Evolutionary conservation across 2,329 filamentous ascomycete species (phyloP).

Genomic region (Ophiognomonia clavigignenti-juglandacearum): DNA sequence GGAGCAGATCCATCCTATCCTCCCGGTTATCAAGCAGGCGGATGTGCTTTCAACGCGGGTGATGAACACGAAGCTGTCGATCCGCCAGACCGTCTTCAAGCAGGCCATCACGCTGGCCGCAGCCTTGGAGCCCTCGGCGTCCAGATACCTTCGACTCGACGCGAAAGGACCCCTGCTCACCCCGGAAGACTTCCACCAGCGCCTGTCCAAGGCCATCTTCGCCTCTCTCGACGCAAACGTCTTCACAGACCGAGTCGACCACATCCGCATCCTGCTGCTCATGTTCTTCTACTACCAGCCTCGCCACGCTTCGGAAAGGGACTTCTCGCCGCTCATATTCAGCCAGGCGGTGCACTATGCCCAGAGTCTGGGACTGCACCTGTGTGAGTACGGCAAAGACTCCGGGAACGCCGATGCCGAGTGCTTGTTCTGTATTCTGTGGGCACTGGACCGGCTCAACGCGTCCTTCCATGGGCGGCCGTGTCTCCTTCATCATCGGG

Average conservation of each 20-base stretch:
- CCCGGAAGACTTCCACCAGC: conserved; percentile 43
- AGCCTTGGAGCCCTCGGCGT: conserved; percentile 42
- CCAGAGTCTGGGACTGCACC: conserved; percentile 52
- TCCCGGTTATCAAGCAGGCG: conserved; percentile 43
- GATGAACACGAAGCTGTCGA: conserved; percentile 25
- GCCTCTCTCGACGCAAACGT: conserved; percentile 48
- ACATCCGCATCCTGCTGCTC: conserved; percentile 49
- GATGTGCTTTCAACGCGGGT: conserved; percentile 25
- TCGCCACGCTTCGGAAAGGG: conserved; percentile 46
- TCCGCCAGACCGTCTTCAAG: conserved; percentile 34
- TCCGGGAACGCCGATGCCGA: conserved; percentile 33
- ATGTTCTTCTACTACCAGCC: conserved; percentile 58
- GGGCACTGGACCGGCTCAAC: conserved; percentile 57
- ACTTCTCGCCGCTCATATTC: conserved; percentile 48
- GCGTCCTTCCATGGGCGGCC: conserved; percentile 57
- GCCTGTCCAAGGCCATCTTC: conserved; percentile 43
- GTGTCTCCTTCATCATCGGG: conserved; percentile 55
- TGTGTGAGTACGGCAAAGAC: conserved; percentile 33
- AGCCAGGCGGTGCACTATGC: conserved; percentile 52
- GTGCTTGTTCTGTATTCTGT: conserved; percentile 52
- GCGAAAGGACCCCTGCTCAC: conserved; percentile 35
- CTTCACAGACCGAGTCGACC: conserved; percentile 48
- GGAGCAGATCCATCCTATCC: conserved; percentile 50
- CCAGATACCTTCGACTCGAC: conserved; percentile 38
- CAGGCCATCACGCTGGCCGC: conserved; percentile 54